Base-by-base conservation (phyloP, 345 rosid genomes). In the Aquilaria malaccensis region DNA sequence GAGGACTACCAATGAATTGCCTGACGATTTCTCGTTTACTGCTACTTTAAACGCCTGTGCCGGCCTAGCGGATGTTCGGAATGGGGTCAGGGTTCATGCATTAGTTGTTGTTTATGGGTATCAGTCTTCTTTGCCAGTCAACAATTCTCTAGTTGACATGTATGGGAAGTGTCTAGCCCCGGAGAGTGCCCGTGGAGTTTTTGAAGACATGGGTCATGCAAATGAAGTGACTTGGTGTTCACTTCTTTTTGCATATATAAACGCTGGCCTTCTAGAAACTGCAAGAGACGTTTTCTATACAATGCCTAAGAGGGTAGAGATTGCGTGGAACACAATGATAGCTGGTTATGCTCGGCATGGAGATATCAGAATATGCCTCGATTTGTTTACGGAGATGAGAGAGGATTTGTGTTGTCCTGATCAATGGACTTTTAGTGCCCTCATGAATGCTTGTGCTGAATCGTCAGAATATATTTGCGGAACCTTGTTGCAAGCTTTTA, bases 161-260 rank as follows among this genome's bases (percentile, higher is more conserved):
- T 87, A 83, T 29, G 97, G 95, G 51, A 90, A 90, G 79, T 90
- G 97, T 29, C 63, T 10, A 61, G 67, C 68, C 43, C 78, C 85
- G 15, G 13, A 30, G 10, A 33, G 78, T 64, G 97, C 96, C 37
- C 53, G 55, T 54, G 72, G 64, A 71, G 86, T 85, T 67, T 91
- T 91, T 73, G 48, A 72, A 62, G 83, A 75, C 47, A 78, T 74
- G 86, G 58, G 32, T 37, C 33, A 45, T 61, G 61, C 64, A 65
- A 91, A 91, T 80, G 91, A 87, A 73, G 85, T 91, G 46, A 73
- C 91, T 10, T 84, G 96, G 96, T 88, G 97, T 60, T 91, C 96
- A 10, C 83, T 87, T 76, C 70, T 87, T 76, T 85, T 75, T 74
- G 87, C 91, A 0, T 73, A 82, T 55, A 61, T 80, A 13, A 87